Conservation (phyloP, 306 rosid genomes). For the Lablab purpureus region DNA sequence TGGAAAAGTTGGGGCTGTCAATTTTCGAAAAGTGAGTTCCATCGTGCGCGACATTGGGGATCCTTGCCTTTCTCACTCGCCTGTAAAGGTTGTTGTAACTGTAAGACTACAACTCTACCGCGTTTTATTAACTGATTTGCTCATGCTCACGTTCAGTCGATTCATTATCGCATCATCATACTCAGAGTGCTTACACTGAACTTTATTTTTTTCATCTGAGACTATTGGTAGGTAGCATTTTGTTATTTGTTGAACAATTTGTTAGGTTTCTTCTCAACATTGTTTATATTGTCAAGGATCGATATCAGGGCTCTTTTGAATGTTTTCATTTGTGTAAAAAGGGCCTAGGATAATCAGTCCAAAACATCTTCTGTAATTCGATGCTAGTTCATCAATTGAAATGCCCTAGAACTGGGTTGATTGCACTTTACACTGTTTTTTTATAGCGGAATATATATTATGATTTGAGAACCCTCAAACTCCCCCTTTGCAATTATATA, state of each 20-base stretch:
- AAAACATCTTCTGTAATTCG: slow-evolving; percentile 21
- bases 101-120: slow-evolving; percentile 54
- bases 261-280: slow-evolving; percentile 5
- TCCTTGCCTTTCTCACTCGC: slow-evolving; percentile 81
- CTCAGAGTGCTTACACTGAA: background rate
- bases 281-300: background rate
- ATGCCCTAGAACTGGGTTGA: slow-evolving; percentile 11
- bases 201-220: background rate
- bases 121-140: slow-evolving; percentile 7
- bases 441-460: background rate
- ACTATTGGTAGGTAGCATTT: background rate
- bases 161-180: background rate
- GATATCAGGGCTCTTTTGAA: background rate
- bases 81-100: slow-evolving; percentile 73
- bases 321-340: slow-evolving; percentile 16
- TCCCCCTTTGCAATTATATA: background rate
- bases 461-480: background rate
- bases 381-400: slow-evolving; percentile 27
- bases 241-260: slow-evolving; percentile 7
- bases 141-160: background rate
- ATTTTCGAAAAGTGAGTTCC: slow-evolving; percentile 71
- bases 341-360: slow-evolving; percentile 13
- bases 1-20: slow-evolving; percentile 66
- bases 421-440: slow-evolving; percentile 1
- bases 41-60: slow-evolving; percentile 80